Base-by-base conservation (phyloP, 768 basidiomycete genomes). In the Boletus rufocinnamomeus region DNA sequence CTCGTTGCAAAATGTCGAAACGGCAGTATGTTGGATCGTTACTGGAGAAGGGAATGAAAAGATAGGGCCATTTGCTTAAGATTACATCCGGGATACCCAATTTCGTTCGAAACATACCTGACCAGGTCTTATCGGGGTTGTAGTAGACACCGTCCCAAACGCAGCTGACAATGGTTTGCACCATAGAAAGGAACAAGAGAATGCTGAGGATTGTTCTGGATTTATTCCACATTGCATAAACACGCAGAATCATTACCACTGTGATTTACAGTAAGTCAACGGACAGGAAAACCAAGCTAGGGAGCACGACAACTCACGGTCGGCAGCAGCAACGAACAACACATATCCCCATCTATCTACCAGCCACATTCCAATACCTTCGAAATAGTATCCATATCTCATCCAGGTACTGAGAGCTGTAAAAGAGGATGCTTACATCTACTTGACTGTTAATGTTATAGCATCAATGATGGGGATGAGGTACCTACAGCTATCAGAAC, bases 231-330 rank as follows among this genome's bases (percentile, higher is more conserved):
- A n/a, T n/a, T n/a, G n/a, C n/a, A n/a, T n/a, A n/a, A n/a, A 63
- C 54, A 2, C 63, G 63, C 21, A 63, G 47, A 13, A 63, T 41
- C 63, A 65, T 65, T 27, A 65, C 28, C 25, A 65, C 63, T 65
- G 16, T 16, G 6, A 9, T 16, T 10, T 3, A n/a, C n/a, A n/a
- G n/a, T n/a, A n/a, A 28, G 13, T 63, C 2, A 54, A 17, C 7
- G 16, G 11, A 5, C 5, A n/a, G 3, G 5, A 19, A 32, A 21
- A 13, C 4, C 0, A 9, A 45, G 21, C 6, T 4, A 2, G 10
- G 6, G 21, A 32, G 38, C 0, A 23, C 14, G 23, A 5, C 0
- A 23, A 54, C 66, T 60, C 56, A 68, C 66, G 2, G 51, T 68
- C 63, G 2, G 59, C 59, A n/a, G 57, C 57, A 28, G 45, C 56